Base-by-base conservation (phyloP, 2,329 filamentous ascomycete species). In the Ophiostoma himal-ulmi region DNA sequence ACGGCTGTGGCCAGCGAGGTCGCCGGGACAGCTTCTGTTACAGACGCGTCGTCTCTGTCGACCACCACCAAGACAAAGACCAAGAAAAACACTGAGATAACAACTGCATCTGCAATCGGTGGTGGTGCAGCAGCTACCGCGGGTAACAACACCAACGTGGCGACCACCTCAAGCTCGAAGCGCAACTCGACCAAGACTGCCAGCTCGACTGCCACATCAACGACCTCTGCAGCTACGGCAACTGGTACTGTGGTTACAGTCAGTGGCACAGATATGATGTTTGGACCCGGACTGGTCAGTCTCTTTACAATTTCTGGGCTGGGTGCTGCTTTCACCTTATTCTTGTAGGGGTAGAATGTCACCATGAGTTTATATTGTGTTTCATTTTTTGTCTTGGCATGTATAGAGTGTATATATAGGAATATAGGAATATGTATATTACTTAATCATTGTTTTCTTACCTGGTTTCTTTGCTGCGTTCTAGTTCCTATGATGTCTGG, bases 231-330 rank as follows among this genome's bases (percentile, higher is more conserved):
- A 7, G 67, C 30, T 52, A n/a, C 68, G 54, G 67, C 54, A 30
- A 66, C 41, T 39, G 57, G 4, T 68, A 48, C 37, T 8, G 36
- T 39, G 34, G 70, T 67, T 26, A 73, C 73, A 2, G 69, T 69
- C 54, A 72, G 68, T 26, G 65, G 62, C 6, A 68, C 34, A 1
- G 65, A 71, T 6, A 39, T 48, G 52, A 17, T 71, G 60, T 60
- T 70, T 7, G 68, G 72, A 5, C 66, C 71, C 1, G 69, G 71
- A 17, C n/a, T 67, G 11, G 71, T 70, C 14, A 69, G 41, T 14
- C 14, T 74, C 6, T 68, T 70, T 34, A 71, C 69, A 1, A 57
- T 73, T 37, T 70, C 70, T 34, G 70, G 73, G 3, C 68, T 74
- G 48, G 72, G 69, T 10, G 44, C 73, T 37, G 71, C 67, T 0